Evolutionary conservation across 306 rosid species (phyloP), one percentile per base, ranked within the genome.

Genomic region (Gillenia trifoliata): DNA sequence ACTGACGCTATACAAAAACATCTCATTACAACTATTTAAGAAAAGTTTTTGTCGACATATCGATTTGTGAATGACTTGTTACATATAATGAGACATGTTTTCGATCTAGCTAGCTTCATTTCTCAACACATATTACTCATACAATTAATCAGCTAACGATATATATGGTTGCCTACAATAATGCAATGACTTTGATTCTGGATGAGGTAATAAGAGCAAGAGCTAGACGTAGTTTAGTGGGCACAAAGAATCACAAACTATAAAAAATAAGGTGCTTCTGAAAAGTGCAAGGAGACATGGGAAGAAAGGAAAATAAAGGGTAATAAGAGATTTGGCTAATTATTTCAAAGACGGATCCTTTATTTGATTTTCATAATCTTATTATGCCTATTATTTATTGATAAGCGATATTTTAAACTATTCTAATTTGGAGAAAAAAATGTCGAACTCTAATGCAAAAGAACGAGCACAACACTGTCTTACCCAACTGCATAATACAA

Each of bases 51-150:
- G 8, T 20, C 20, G 2, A 47, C 8, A 47, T 47, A 47, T 47
- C 20, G 20, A 47, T 15, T 47, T 47, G 0, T 47, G 20, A 47
- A 47, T 47, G 52, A 13, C 52, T 45, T 15, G 2, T 45, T 15
- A 45, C 20, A 16, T 47, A 20, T 47, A 47, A 47, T 7, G 52
- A 47, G 8, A 1, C 52, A 47, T 15, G 52, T 47, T 15, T 47
- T 47, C 8, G 1, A 15, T 20, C 52, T 47, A 71, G 25, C 66
- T 79, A 71, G 86, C 88, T 85, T 90, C 34, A 68, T 86, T 54
- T 84, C 83, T 75, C 97, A 83, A 86, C 89, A 80, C 81, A 78
- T 84, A 71, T 60, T 79, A 80, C 79, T 79, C 38, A 75, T 71
- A 75, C 84, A 83, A 86, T 83, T 6, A 59, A 81, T 66, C 67